Base-by-base conservation (phyloP, 2,329 filamentous ascomycete species). In the Nigrospora oryzae region DNA sequence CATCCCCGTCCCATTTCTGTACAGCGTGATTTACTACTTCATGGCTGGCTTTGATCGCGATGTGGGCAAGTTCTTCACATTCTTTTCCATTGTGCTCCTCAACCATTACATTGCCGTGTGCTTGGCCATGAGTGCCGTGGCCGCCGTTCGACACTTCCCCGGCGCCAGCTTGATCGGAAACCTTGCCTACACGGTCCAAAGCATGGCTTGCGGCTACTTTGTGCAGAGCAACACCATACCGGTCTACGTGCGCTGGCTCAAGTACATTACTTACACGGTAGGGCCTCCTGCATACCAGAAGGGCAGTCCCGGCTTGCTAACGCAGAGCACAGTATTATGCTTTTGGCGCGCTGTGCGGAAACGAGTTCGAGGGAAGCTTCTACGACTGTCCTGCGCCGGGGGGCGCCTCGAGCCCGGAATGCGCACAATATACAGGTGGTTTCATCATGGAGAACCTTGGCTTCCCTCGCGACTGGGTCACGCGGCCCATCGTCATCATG, bases 161-260 rank as follows among this genome's bases (percentile, higher is more conserved):
- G 79, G 79, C 0, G 84, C 85, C 1, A 85, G 80, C 54, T 59
- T 90, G 19, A 80, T 88, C 39, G 84, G 79, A 11, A 90, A 90
- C 53, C 63, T 89, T 40, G 75, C 73, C 0, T 89, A 82, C 53
- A 90, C 86, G 0, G 51, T 89, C 16, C 86, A 90, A 56, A 83
- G 77, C 2, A 79, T 89, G 67, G 81, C 81, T 0, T 88, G 84
- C 50, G 86, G 86, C 1, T 89, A 83, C 60, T 89, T 90, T 51
- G 79, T 89, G 13, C 84, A 89, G 58, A 72, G 74, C 11, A 79
- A 86, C 43, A 79, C 81, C 5, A 85, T 90, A 4, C 84, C 86
- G 0, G 69, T 89, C 1, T 90, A 89, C 53, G 78, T 88, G n/a
- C 73, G 84, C 45, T 90, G 86, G 86, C 66, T 86, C 2, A 89